phyloP scores from a whole-genome alignment of 108 stramenopile genomes.

The Asterionellopsis glacialis region DNA sequence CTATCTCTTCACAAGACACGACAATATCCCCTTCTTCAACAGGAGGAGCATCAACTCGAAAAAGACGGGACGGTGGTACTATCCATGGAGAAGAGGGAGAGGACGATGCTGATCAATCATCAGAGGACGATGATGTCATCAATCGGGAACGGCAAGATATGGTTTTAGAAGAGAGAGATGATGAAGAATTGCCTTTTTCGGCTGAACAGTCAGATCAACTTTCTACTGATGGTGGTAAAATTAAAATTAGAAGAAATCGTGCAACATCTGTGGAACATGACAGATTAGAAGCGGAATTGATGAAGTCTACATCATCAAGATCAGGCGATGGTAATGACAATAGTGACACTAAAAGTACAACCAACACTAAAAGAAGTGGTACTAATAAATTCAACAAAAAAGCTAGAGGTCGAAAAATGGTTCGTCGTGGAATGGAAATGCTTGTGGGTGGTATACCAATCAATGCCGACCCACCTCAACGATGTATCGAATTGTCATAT shows the following conservation, averaged over 20 bases:
- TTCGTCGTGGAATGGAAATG: constrained; percentile 88
- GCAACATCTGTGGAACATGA: background rate
- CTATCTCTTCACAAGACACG: background rate
- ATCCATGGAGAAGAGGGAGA: background rate
- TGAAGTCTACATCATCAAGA: constrained; percentile 4
- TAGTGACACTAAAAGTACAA: background rate
- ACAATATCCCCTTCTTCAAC: too few species aligned
- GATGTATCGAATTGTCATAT: constrained; percentile 60
- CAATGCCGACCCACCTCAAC: constrained; percentile 81
- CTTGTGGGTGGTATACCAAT: constrained; percentile 82
- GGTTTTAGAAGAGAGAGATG: constrained; percentile 8
- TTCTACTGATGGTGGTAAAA: background rate
- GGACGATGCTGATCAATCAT: background rate
- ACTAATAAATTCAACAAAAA: background rate
- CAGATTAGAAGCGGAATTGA: background rate
- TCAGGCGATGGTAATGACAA: background rate
- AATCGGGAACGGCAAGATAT: background rate
- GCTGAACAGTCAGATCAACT: constrained; percentile 22
- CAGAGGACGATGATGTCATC: too few species aligned
- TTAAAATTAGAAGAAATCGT: constrained; percentile 3
- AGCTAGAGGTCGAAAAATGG: constrained; percentile 49
- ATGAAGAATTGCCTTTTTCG: constrained; percentile 44
- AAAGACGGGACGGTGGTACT: too few species aligned
- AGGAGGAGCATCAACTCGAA: too few species aligned
- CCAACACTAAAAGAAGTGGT: background rate